Evolutionary conservation across 2,329 filamentous ascomycete genomes (phyloP), one percentile per base, ranked within the genome.

Genomic region (Trichoderma sp.): DNA sequence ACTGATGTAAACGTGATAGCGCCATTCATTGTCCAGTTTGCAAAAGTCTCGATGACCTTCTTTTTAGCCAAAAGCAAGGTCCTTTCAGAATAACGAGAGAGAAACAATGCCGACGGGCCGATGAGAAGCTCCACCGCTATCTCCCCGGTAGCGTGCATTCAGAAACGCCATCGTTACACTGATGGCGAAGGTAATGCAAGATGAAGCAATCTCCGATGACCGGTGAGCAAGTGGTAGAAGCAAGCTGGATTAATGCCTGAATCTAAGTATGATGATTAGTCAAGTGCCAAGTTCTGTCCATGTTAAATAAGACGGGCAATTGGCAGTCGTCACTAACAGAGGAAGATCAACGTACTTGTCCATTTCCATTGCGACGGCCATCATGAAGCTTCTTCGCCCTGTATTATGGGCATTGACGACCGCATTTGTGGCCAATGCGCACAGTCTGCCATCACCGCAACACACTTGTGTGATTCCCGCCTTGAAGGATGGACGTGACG

Each of bases 381-480:
- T 32, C 6, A 67, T 67, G 64, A 67, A 28, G 30, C 21, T 57
- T 39, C 24, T 57, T 57, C 21, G 9, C n/a, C 9, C 30, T 39
- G 24, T 28, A 3, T 9, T 57, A 39, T 32, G 21, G 15, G 30
- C 21, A 6, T 39, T 57, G 12, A 9, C 47, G 15, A 32, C 32
- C 28, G 14, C 32, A 9, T 4, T 57, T 15, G 47, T 28, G 21
- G 32, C 24, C 26, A 21, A 56, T 56, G 30, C 64, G 4, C 32
- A 67, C 53, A 56, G 4, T 28, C 21, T 51, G 3, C 18, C 32
- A n/a, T 57, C 51, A 5, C 51, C 47, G 15, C 30, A 67, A 28
- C 64, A 56, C 21, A 57, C 64, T 24, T 67, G 64, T 39, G 47
- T 67, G 6, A 67, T 67, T 12, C 64, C 64, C 4, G 64, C 64